Evolutionary conservation across 805 yeast species (phyloP).

Genomic region (Ogataea wickerhamii): DNA sequence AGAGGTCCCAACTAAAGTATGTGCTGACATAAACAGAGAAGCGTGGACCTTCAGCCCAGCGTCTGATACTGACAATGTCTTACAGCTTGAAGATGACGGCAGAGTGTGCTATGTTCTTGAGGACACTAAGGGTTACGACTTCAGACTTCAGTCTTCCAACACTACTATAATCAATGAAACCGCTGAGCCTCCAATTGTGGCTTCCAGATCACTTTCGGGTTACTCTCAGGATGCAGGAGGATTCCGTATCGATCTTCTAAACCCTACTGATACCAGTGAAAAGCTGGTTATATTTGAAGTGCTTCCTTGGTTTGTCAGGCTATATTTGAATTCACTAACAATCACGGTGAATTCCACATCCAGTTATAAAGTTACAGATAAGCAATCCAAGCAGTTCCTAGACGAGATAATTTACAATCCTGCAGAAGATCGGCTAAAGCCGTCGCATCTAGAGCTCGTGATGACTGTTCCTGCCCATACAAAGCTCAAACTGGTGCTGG

Average conservation of each 20-base stretch:
- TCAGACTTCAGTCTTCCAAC: constrained; percentile 42
- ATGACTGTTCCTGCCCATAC: constrained; percentile 62
- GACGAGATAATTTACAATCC: constrained; percentile 63
- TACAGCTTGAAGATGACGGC: constrained; percentile 1
- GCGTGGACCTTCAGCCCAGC: constrained; percentile 40
- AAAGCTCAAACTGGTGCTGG: constrained; percentile 60
- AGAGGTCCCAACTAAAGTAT: constrained; percentile 38
- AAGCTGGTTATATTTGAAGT: constrained; percentile 68
- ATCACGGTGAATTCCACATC: constrained; percentile 30
- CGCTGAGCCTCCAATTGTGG: constrained; percentile 58
- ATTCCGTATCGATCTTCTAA: constrained; percentile 70
- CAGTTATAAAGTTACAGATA: constrained; percentile 21
- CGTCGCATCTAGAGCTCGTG: constrained; percentile 75
- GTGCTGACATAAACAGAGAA: constrained; percentile 38
- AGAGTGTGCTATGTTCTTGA: constrained; percentile 25
- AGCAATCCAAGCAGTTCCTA: constrained; percentile 37
- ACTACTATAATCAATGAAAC: constrained; percentile 40
- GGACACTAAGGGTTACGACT: constrained; percentile 30
- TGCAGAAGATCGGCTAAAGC: constrained; percentile 74
- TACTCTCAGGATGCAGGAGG: constrained; percentile 92
- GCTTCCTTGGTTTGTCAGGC: constrained; percentile 89
- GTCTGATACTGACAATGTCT: constrained; percentile 5
- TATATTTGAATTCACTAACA: constrained; percentile 69
- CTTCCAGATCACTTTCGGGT: constrained; percentile 86
- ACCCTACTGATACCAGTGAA: constrained; percentile 51